Base-by-base conservation (phyloP, 1,284 basidiomycete species). In the Golubevia sp. region DNA sequence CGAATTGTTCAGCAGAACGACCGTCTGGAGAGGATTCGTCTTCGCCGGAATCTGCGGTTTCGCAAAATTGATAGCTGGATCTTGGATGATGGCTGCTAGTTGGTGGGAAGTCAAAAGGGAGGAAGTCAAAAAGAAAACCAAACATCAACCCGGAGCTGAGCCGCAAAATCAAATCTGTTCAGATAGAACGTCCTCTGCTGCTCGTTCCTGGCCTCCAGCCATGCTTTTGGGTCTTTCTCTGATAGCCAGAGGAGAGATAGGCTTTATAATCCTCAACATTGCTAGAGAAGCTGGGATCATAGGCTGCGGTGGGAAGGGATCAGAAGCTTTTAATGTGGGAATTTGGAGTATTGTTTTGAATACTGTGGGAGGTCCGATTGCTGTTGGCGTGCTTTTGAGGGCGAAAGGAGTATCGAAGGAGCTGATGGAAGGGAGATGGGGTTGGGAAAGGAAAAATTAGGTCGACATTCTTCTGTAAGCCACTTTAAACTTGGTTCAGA, bases 161-260 rank as follows among this genome's bases (percentile, higher is more conserved):
- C 13, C 11, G 11, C 13, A 44, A 44, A 18, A 44, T 44, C 13
- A 44, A 18, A 44, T 44, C 38, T 8, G 18, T 13, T 8, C 18
- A 8, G 38, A 44, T 13, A 44, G 38, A 44, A 8, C 11, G 18
- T 44, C 38, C 11, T 13, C 13, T 44, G 18, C 11, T 8, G 38
- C 38, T 44, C 38, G 38, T 44, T 44, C 57, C 13, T 73, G 73
- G 73, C 63, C 66, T 3, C 58, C 67, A 5, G 25, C 66, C 2
- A 59, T 75, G 1, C 64, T 75, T 44, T 27, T 75, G 2, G 71
- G 73, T 1, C 53, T 57, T 13, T 57, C 62, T 6, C 67, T 75
- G 13, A 66, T 74, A 56, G 68, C 71, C 20, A 56, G 73, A 13
- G 73, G 73, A 15, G 73, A 75, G 55, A 72, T 75, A 34, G 73